Conservation (phyloP, 768 basidiomycete genomes). For the Mycena rebaudengoi region DNA sequence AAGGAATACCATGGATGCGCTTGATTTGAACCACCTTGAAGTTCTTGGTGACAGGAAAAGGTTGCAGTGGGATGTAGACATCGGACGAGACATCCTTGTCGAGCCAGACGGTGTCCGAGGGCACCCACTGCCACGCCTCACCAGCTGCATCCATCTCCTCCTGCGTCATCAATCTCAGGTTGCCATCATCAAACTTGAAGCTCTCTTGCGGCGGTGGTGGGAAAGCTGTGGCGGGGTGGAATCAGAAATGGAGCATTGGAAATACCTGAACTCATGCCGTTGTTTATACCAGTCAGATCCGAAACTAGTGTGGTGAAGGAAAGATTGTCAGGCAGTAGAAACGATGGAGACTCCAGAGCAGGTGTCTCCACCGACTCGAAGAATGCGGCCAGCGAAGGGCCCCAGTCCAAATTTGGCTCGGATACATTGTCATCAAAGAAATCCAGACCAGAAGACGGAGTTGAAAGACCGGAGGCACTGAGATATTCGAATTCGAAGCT, state of each 20-base stretch:
- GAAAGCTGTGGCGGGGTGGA: background rate
- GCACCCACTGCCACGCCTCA: constrained; percentile 4
- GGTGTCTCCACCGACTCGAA: background rate
- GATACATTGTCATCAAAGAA: background rate
- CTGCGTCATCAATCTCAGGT: background rate
- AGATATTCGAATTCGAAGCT: background rate
- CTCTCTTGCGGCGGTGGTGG: background rate
- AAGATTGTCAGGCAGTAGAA: background rate
- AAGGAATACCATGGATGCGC: constrained; percentile 3
- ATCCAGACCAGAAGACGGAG: constrained; percentile 1
- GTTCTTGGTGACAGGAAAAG: background rate
- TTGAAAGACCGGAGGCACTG: background rate
- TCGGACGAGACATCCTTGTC: background rate
- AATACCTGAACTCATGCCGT: background rate
- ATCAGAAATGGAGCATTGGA: background rate
- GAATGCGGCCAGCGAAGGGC: background rate
- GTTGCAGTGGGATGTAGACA: background rate
- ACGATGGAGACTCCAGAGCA: background rate
- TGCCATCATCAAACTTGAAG: background rate
- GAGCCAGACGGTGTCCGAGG: background rate
- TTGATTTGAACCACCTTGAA: background rate
- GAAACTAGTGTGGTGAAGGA: background rate
- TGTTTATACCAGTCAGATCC: background rate
- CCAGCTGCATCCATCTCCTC: background rate
- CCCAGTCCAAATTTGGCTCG: background rate